Conservation (phyloP, 2,329 filamentous ascomycete genomes). For the Epichloe glyceriae region DNA sequence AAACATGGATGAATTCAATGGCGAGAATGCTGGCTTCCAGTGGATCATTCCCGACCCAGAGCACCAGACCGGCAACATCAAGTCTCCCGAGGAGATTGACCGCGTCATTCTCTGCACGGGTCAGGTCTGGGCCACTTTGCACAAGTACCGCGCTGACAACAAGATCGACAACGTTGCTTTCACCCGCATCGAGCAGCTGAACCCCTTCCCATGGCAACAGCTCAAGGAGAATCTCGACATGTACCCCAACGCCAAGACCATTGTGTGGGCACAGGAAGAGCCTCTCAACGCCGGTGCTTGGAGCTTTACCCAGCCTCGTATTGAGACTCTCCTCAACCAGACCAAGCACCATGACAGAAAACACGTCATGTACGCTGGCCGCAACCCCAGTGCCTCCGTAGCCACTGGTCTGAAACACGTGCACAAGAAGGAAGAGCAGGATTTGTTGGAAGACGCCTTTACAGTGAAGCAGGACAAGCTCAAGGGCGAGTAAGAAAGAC, state of each 20-base stretch:
- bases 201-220: slow-evolving; percentile 98
- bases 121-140: slow-evolving; percentile 81
- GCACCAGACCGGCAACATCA: slow-evolving; percentile 64
- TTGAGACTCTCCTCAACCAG: slow-evolving; percentile 90
- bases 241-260: slow-evolving; percentile 95
- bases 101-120: slow-evolving; percentile 90
- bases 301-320: slow-evolving; percentile 93
- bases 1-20: slow-evolving; percentile 77
- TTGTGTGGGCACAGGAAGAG: slow-evolving; percentile 97
- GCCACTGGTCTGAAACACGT: slow-evolving; percentile 82
- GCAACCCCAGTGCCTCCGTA: slow-evolving; percentile 84
- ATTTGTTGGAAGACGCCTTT: slow-evolving; percentile 57
- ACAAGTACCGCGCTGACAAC: slow-evolving; percentile 82
- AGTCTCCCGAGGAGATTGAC: slow-evolving; percentile 72
- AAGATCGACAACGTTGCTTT: slow-evolving; percentile 84
- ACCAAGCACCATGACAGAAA: slow-evolving; percentile 87
- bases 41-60: slow-evolving; percentile 91
- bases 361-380: slow-evolving; percentile 94
- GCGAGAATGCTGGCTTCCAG: slow-evolving; percentile 74
- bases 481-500: slow-evolving; percentile 43
- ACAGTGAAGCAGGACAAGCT: slow-evolving; percentile 54
- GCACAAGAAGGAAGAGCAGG: slow-evolving; percentile 87
- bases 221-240: slow-evolving; percentile 91
- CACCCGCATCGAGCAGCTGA: slow-evolving; percentile 91
- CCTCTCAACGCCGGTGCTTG: slow-evolving; percentile 94